A percentile compares a stretch with the other conserved stretches of the same genome.
These are phyloP conservation scores for Yamadazyma atmosphaerica DNA, from an alignment of 1,139 yeast genomes.

Conservation along the genomic window DNA sequence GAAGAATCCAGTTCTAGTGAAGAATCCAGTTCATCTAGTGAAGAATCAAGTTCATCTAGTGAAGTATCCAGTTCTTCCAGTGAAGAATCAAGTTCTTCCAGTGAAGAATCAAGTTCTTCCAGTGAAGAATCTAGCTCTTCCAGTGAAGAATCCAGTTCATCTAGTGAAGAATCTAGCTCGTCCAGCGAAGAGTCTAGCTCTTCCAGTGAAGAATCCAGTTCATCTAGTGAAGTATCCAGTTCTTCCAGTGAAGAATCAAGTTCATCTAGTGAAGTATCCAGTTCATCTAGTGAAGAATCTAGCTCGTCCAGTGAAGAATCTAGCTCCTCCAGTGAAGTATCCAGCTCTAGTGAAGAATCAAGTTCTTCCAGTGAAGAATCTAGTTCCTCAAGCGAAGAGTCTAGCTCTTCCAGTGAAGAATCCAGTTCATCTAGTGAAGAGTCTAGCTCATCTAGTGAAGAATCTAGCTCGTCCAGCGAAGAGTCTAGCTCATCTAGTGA, in stretches of 20 bases:
- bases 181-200: slow-evolving; percentile 5
- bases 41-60: slow-evolving; percentile 8
- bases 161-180: slow-evolving; percentile 5
- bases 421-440: slow-evolving; percentile 4
- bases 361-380: neutral
- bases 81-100: slow-evolving; percentile 4
- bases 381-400: slow-evolving; percentile 1
- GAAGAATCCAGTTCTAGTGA: slow-evolving; percentile 3
- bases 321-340: slow-evolving; percentile 2
- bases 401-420: slow-evolving; percentile 5
- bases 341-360: slow-evolving; percentile 1
- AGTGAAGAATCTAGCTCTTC: slow-evolving; percentile 7
- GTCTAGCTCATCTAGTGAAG: too few relatives aligned
- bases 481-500: too few relatives aligned
- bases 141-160: slow-evolving; percentile 6
- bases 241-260: slow-evolving; percentile 5
- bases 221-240: slow-evolving; percentile 1
- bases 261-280: slow-evolving; percentile 6
- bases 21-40: slow-evolving; percentile 1
- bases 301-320: slow-evolving; percentile 4
- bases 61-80: slow-evolving; percentile 5
- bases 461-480: too few relatives aligned
- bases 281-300: slow-evolving; percentile 6
- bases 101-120: slow-evolving; percentile 7
- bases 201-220: slow-evolving; percentile 2